Percentiles rank a stretch among this genome's conserved stretches.
Evolutionary conservation across 1,284 basidiomycete genomes (phyloP).

Genomic region (Pterula multifida): DNA sequence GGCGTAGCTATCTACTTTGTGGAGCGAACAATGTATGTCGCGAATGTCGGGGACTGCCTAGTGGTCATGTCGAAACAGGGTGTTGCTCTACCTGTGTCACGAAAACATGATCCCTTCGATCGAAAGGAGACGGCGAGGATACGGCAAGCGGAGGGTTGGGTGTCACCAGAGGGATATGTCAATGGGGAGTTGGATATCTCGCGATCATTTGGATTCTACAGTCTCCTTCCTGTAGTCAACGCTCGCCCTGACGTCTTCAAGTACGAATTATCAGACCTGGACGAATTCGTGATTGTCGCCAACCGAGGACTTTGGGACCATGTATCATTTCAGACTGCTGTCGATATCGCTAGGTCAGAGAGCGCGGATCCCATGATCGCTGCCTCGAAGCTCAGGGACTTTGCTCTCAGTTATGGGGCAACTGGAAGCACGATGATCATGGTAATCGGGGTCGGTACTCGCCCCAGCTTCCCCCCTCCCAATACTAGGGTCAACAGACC

Average conservation of each 20-base stretch:
- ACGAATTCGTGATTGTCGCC: conserved; percentile 80
- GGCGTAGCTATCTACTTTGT: conserved; percentile 68
- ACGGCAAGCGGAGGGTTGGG: conserved; percentile 75
- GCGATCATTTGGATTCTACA: conserved; percentile 73
- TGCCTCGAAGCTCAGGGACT: conserved; percentile 92
- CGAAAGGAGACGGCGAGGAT: conserved; percentile 65
- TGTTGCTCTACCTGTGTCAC: conserved; percentile 54
- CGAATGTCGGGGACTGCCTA: conserved; percentile 66
- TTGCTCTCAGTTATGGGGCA: conserved; percentile 95
- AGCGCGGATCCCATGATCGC: conserved; percentile 90
- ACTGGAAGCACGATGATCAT: conserved; percentile 96
- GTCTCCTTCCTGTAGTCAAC: conserved; percentile 71
- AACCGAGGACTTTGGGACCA: conserved; percentile 75
- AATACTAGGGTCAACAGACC: neutral
- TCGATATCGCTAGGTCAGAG: conserved; percentile 89
- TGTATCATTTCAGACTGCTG: conserved; percentile 87
- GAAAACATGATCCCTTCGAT: conserved; percentile 71
- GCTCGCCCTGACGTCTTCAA: conserved; percentile 55
- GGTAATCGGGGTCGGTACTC: conserved; percentile 80
- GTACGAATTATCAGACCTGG: conserved; percentile 54
- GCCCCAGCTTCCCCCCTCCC: conserved; percentile 41
- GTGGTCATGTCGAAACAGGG: conserved; percentile 69
- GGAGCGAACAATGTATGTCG: conserved; percentile 61
- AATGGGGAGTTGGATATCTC: conserved; percentile 77
- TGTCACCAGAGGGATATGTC: conserved; percentile 69